Evolutionary conservation across 176 grass and related monocot species (phyloP), one percentile per base, ranked within the genome.

Genomic region (Avena insularis): DNA sequence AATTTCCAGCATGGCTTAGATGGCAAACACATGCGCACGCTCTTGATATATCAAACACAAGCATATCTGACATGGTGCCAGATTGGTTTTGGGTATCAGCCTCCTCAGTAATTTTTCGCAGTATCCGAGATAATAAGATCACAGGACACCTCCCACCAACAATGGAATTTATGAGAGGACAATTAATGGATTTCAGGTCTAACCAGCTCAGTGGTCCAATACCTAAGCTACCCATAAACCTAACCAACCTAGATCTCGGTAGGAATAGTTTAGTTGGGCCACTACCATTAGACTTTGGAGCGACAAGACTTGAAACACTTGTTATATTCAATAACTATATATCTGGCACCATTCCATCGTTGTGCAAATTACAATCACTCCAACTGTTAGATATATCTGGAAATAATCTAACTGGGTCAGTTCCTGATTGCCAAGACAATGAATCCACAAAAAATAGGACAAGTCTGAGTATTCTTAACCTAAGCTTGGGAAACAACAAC

Each of bases 1-100:
- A 68, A 9, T 89, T 92, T 27, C 90, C 87, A 45, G n/a, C 0
- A 3, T 92, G 83, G 87, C 86, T 92, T 4, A 54, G 4, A 66
- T 59, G 35, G 63, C 87, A 83, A 61, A 83, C 20, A 8, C 2
- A 12, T 3, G 1, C 75, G 5, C 0, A 0, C 0, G 0, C 0
- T 12, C 14, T 92, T 23, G 72, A 75, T 53, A 82, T 92, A 17
- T 86, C 79, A 8, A 84, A 92, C 36, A 61, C 87, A 19, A 50
- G 46, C 86, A 88, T 92, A 27, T 27, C 71, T 31, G 82, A 80
- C 3, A 49, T 15, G 9, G 36, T 86, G 1, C 86, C 86, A 0
- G 53, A 81, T 15, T 91, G 82, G 90, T 88, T 91, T 15, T 86
- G 90, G 90, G 60, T 19, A 46, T 9, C 11, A 6, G 6, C 23